Conservation (phyloP, 352 stramenopile genomes). For the Phytophthora hybrid region DNA sequence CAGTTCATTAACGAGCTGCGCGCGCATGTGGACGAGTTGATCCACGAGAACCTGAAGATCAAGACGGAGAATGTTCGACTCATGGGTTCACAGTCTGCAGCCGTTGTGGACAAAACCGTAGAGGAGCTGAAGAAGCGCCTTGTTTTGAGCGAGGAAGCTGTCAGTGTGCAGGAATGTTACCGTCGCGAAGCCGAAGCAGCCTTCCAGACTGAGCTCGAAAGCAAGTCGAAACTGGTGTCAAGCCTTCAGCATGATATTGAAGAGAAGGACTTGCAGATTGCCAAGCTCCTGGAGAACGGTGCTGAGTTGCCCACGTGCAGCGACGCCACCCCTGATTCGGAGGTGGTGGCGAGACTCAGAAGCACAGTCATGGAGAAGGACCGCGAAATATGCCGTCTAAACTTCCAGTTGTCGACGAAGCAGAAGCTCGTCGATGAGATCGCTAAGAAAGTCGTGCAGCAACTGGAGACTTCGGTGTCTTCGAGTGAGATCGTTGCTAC, state of each 20-base stretch:
- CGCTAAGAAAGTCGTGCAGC: conserved; percentile 64
- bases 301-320: conserved; percentile 45
- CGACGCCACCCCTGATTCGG: conserved; percentile 36
- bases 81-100: conserved; percentile 20
- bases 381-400: conserved; percentile 82
- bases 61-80: conserved; percentile 66
- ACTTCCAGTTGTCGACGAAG: conserved; percentile 84
- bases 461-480: conserved; percentile 47
- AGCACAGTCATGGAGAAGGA: conserved; percentile 74
- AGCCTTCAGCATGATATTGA: conserved; percentile 47
- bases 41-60: conserved; percentile 70
- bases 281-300: conserved; percentile 48
- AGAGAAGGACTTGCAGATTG: conserved; percentile 61
- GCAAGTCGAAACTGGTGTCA: conserved; percentile 37
- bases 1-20: conserved; percentile 55
- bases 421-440: conserved; percentile 85
- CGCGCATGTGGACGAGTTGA: conserved; percentile 62
- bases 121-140: conserved; percentile 51
- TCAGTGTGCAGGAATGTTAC: conserved; percentile 53
- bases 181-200: conserved; percentile 59
- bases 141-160: conserved; percentile 42
- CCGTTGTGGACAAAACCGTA: conserved; percentile 37
- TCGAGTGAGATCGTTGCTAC: conserved; percentile 26
- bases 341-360: conserved; percentile 55
- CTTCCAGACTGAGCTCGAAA: conserved; percentile 55